Evolutionary conservation across 2,329 filamentous ascomycete genomes (phyloP), one percentile per base, ranked within the genome.

Genomic region (Colletotrichum sp.): DNA sequence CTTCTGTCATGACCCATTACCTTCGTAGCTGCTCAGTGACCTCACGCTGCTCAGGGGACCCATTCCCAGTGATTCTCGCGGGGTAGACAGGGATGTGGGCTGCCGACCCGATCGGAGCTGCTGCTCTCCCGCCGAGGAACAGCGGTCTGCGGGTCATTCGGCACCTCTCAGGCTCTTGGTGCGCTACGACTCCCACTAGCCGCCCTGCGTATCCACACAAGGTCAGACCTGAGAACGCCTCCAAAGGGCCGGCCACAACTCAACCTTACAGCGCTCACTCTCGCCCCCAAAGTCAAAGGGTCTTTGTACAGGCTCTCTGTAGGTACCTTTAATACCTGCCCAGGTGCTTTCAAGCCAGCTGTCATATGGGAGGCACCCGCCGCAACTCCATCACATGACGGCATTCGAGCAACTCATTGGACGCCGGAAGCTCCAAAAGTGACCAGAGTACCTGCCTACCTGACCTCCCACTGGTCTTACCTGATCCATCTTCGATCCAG

Each of bases 371-470:
- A 39, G 39, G 69, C 34, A 62, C 39, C 39, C 39, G 39, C 39
- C 39, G 39, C 15, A 63, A 28, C 63, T 62, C 69, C 73, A 62
- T 73, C 73, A 76, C 73, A 76, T 76, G 73, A 76, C 73, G 70
- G 24, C 34, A 59, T 68, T 28, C 30, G 34, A 72, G 70, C 73
- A 26, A 55, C 57, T n/a, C 34, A 76, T 72, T 76, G 63, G 64
- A 76, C 69, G 55, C 39, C 36, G 36, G 36, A 30, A 72, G 63
- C 28, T 73, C 59, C 32, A 67, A 49, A 62, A 72, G 72, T 75
- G 62, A 67, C 72, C 62, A 60, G 60, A 26, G 55, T 59, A 59
- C 26, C 13, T 59, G 21, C 65, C 21, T 66, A 26, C 44, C 15
- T 62, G 28, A 62, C 24, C 59, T 49, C 18, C 24, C 59, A 44